Conservation (phyloP, 306 rosid genomes). For the Arachis stenosperma region DNA sequence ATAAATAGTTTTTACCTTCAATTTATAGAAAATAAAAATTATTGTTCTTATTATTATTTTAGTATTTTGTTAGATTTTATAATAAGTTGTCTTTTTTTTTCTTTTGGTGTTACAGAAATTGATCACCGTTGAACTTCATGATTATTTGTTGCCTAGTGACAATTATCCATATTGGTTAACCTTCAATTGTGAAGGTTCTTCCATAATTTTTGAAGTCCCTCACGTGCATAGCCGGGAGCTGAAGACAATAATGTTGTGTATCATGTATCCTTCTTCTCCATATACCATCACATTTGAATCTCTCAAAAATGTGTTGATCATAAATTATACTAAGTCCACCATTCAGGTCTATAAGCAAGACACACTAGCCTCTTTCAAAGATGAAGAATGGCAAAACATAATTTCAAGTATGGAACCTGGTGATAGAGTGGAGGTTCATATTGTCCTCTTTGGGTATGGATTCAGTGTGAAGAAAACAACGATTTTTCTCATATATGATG, state of each 20-base stretch:
- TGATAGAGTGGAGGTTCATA: not conserved
- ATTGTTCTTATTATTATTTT: too few species aligned
- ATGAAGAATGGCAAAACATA: not conserved
- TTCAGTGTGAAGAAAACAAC: not conserved
- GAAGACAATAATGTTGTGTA: conserved; percentile 25
- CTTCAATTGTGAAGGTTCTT: conserved; percentile 5
- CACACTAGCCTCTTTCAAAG: conserved; percentile 8
- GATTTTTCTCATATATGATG: not conserved
- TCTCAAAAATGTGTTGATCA: conserved; percentile 24
- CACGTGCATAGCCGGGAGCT: conserved; percentile 3
- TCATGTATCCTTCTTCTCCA: conserved; percentile 11
- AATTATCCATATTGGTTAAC: conserved; percentile 32
- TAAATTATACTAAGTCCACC: conserved; percentile 23
- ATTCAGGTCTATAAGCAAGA: conserved; percentile 27
- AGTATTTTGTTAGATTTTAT: too few species aligned
- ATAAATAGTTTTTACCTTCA: too few species aligned
- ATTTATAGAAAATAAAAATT: too few species aligned
- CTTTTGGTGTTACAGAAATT: conserved; percentile 18
- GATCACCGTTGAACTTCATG: not conserved
- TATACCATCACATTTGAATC: not conserved
- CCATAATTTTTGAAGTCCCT: conserved; percentile 31
- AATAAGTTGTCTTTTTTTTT: not conserved
- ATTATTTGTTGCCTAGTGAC: conserved; percentile 14
- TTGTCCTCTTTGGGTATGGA: not conserved
- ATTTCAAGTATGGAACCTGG: not conserved